Evolutionary conservation across 2,329 filamentous ascomycete species (phyloP), one percentile per base, ranked within the genome.

Genomic region (Cryphonectria naterciae): DNA sequence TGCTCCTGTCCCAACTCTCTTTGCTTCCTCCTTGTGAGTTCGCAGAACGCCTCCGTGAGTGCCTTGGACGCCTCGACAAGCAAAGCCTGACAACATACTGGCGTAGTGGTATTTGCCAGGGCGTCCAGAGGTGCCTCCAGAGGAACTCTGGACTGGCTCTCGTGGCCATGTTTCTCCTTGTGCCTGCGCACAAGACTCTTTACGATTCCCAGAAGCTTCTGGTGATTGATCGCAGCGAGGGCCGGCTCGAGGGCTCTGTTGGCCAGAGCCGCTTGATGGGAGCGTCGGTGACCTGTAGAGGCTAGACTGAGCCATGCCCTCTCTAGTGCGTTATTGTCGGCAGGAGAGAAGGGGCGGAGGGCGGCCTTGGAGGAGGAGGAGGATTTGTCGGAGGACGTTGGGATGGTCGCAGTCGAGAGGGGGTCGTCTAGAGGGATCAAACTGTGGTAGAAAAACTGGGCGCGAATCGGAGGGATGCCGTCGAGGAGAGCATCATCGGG

Each of bases 361-460:
- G 89, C 87, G 49, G 87, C 85, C 75, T 87, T 90, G 46, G 85
- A 80, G 69, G 85, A 80, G 69, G 83, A 80, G 68, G 85, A 80
- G 69, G 83, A 86, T 19, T 85, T 78, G 66, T 91, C 82, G 78
- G 85, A 73, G 79, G 86, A 76, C 35, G 80, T 80, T 77, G 87
- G 78, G 79, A 89, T 77, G 81, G 86, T 80, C 15, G 85, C 82
- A 1, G 91, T 88, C 13, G 92, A 93, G n/a, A 97, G 86, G 35
- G 93, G 93, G 77, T 97, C 94, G 77, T 97, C 94, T 77, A 97
- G 94, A 41, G 94, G 91, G 65, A 95, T 87, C 17, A 90, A 84
- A 15, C 94, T 96, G 19, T 90, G 88, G 80, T 97, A 97, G 81
- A 97, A 97, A 83, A 94, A 97, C 74, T 94, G 93, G 32, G 91